Base-by-base conservation (phyloP, 306 rosid species). In the Notholithocarpus densiflorus region DNA sequence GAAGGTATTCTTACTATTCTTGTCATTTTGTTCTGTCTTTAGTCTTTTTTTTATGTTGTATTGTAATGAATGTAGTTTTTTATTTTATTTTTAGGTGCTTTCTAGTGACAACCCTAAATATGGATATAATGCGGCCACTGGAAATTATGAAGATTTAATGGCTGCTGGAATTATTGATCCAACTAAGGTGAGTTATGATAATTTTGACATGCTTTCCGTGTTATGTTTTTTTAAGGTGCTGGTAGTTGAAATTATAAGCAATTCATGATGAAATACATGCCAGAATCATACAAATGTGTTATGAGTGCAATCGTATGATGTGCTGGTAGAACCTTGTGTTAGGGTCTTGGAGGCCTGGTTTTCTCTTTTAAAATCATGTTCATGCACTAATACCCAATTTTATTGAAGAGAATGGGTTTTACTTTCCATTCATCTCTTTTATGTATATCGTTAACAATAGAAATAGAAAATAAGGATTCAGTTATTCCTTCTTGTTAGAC, bases 161-260 rank as follows among this genome's bases (percentile, higher is more conserved):
- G 84, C 98, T 65, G 99, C 93, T 10, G 99, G 99, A 68, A 96
- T 96, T 54, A 96, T 96, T 80, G 99, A 96, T 74, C 99, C 99
- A 6, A 93, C 99, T 26, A 96, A 96, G 98, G 99, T 95, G 80
- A 73, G 74, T 86, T 48, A 43, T 15, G 51, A 60, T 73, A 19
- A 73, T 19, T 73, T 81, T 43, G 18, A 53, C 61, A 15, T 77
- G 48, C 73, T 24, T 37, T 13, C 17, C 4, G 26, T 60, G 51
- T 61, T 40, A 45, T 37, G 45, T 69, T 29, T 5, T 2, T 5
- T 4, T 15, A 24, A 60, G 66, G 18, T 4, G 18, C 66, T 60
- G 19, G 32, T 5, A 23, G 65, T 59, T 23, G 24, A 3, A 23
- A 59, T 8, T 23, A 21, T 23, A 24, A 59, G 15, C 17, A 60